Conservation (phyloP, 805 yeast genomes). For the baker's yeast (Saccharomyces cerevisiae) region DNA sequence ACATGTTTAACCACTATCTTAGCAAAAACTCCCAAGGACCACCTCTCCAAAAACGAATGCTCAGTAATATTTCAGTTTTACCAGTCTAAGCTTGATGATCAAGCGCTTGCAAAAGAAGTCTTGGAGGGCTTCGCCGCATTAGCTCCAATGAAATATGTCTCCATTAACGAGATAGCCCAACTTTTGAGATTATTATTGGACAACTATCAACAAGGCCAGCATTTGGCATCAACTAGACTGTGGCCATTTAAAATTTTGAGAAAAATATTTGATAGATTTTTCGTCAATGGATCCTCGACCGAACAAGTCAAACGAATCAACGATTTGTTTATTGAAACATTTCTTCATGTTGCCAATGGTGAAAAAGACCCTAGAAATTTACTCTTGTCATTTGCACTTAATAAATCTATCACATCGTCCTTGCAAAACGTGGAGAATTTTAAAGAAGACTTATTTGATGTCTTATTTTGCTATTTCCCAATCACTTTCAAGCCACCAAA, state of each 20-base stretch:
- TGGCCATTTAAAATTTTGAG: constrained; percentile 46
- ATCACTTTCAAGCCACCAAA: constrained; percentile 89
- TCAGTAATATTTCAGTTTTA: constrained; percentile 44
- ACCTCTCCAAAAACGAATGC: constrained; percentile 34
- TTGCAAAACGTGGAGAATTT: constrained; percentile 32
- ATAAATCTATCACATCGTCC: constrained; percentile 36
- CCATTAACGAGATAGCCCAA: constrained; percentile 27
- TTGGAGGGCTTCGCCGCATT: constrained; percentile 48
- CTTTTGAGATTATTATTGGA: constrained; percentile 33
- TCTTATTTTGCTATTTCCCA: constrained; percentile 91
- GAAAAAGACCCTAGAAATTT: constrained; percentile 94
- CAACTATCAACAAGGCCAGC: constrained; percentile 46
- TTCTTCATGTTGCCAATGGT: constrained; percentile 64
- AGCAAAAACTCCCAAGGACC: constrained; percentile 20
- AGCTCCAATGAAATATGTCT: constrained; percentile 44
- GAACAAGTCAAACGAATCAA: constrained; percentile 13
- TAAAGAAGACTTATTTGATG: constrained; percentile 71
- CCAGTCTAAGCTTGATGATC: constrained; percentile 60
- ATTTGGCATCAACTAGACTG: constrained; percentile 56
- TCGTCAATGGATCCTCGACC: constrained; percentile 14
- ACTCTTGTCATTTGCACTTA: constrained; percentile 56
- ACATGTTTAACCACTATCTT: constrained; percentile 37
- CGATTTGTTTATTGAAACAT: constrained; percentile 45
- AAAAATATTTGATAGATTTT: constrained; percentile 28
- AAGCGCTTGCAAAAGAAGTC: constrained; percentile 42